Conservation (phyloP, 129 eudicot genomes). For the Scalesia atractyloides region DNA sequence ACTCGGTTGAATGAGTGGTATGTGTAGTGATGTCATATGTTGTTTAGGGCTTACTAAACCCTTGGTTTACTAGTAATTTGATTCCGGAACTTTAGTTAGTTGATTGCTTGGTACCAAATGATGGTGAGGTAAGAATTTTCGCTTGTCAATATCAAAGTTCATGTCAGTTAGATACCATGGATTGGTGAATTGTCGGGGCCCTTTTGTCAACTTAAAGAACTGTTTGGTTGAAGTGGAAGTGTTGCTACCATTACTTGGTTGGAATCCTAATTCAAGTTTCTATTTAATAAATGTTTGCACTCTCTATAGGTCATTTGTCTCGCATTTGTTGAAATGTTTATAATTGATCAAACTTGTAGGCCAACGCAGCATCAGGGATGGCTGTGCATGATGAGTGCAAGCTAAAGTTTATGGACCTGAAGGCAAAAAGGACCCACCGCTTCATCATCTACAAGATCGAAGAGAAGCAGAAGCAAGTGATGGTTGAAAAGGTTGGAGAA, state of each 20-base stretch:
- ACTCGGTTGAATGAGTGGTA: too few species aligned
- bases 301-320: background rate
- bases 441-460: slow-evolving; percentile 55
- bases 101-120: background rate
- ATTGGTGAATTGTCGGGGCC: background rate
- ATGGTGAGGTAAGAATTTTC: background rate
- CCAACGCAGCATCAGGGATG: slow-evolving; percentile 47
- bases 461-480: slow-evolving; percentile 59
- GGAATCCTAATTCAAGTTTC: background rate
- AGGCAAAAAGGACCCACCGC: slow-evolving; percentile 46
- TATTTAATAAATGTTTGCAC: background rate
- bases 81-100: background rate
- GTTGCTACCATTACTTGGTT: background rate
- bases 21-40: background rate
- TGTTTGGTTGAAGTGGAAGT: background rate
- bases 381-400: slow-evolving; percentile 55
- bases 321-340: background rate
- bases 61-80: background rate
- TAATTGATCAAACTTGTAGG: slow-evolving; percentile 16
- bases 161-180: background rate
- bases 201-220: background rate
- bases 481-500: slow-evolving; percentile 62
- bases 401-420: slow-evolving; percentile 53
- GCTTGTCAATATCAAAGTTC: too few species aligned
- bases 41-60: background rate